These are phyloP conservation scores for Golubevia pallescens DNA, from an alignment of 1,284 basidiomycete species.

Conservation along the genomic window DNA sequence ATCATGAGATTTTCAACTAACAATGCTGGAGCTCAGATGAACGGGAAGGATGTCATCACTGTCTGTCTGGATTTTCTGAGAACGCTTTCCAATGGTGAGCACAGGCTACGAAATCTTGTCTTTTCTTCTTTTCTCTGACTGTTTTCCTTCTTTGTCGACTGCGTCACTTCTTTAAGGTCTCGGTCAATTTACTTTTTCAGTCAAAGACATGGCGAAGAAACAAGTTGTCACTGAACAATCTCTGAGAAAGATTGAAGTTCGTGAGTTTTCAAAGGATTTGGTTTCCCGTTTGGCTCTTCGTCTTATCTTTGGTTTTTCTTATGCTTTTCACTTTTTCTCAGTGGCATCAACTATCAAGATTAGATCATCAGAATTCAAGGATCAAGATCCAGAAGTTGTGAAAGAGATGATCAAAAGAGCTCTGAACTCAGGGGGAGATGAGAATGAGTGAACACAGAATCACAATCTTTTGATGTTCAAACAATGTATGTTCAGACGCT, in stretches of 20 bases:
- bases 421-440: constrained; percentile 9
- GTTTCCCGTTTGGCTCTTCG: no score
- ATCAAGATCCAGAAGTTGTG: constrained; percentile 26
- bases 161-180: constrained; percentile 70
- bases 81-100: not conserved
- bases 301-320: not conserved
- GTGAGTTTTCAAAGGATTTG: no score
- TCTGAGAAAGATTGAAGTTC: constrained; percentile 90
- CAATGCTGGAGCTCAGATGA: constrained; percentile 7
- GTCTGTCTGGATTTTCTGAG: not conserved
- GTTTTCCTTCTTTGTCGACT: not conserved
- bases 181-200: constrained; percentile 74
- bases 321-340: constrained; percentile 6
- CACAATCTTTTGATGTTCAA: no score
- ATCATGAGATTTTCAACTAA: constrained; percentile 61
- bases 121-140: not conserved
- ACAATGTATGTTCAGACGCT: no score
- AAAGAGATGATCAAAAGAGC: constrained; percentile 36
- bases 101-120: constrained; percentile 11
- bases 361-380: constrained; percentile 30
- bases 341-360: constrained; percentile 45
- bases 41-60: not conserved
- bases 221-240: constrained; percentile 83
- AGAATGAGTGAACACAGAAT: not conserved
- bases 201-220: constrained; percentile 82